Conservation (phyloP, 345 rosid genomes). For the Citrus trifoliata region DNA sequence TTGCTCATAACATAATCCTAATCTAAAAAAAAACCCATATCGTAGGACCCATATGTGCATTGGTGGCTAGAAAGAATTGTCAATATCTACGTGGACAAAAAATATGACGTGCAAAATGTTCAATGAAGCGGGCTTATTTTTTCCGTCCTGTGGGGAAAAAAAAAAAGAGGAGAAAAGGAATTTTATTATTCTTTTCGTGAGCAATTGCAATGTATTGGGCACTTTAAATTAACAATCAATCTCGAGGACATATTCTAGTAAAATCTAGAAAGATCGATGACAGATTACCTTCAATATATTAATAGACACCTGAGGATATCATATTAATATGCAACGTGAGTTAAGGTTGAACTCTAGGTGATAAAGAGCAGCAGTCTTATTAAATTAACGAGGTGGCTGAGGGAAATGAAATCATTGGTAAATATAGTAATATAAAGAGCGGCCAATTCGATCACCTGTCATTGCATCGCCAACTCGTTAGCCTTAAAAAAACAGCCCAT, state of each 20-base stretch:
- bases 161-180: background rate
- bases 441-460: too few relatives aligned
- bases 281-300: background rate
- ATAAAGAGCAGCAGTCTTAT: too few relatives aligned
- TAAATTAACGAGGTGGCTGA: too few relatives aligned
- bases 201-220: background rate
- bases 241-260: background rate
- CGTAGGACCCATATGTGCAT: background rate
- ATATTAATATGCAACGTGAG: background rate
- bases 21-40: background rate
- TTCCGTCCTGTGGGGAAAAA: background rate
- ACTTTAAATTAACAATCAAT: background rate
- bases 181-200: conserved; percentile 7
- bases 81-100: conserved; percentile 2
- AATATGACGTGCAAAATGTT: conserved; percentile 4
- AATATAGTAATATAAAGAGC: too few relatives aligned
- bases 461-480: too few relatives aligned
- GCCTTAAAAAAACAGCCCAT: too few relatives aligned
- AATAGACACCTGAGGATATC: background rate
- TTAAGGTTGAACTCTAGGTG: too few relatives aligned
- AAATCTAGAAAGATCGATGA: background rate
- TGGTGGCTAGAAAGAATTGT: conserved; percentile 7
- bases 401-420: too few relatives aligned
- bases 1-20: too few relatives aligned
- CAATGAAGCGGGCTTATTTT: background rate